These are phyloP conservation scores for Carex scoparia DNA, from an alignment of 176 grass and related monocot species.

Conservation along the genomic window DNA sequence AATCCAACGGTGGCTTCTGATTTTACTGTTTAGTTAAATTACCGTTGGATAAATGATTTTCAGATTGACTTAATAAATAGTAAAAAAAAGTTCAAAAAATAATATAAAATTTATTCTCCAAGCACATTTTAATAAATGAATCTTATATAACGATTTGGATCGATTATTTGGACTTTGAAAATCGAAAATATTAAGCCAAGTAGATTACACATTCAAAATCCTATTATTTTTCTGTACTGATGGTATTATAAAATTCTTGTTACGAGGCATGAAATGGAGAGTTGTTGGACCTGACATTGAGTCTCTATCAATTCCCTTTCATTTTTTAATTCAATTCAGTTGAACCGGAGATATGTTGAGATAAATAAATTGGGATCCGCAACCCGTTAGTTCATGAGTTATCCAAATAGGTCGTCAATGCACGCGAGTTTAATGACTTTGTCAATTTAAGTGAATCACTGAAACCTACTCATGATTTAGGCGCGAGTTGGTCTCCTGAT, in stretches of 20 bases:
- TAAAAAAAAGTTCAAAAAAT: no score
- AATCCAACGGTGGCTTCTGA: no score
- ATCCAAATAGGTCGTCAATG: neutral
- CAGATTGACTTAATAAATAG: no score
- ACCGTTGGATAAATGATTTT: no score
- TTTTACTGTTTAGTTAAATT: no score
- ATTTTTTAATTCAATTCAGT: neutral
- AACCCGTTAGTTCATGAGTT: neutral
- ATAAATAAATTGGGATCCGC: neutral
- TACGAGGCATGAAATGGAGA: neutral
- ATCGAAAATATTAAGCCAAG: no score
- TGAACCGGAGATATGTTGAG: no score
- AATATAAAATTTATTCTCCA: no score
- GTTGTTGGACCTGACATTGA: neutral
- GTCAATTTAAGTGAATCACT: neutral
- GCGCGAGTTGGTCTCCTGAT: constrained; percentile 13
- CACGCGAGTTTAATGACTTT: constrained; percentile 4
- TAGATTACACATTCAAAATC: no score
- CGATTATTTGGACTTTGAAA: no score
- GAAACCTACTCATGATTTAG: neutral
- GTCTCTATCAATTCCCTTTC: neutral
- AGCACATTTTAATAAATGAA: no score
- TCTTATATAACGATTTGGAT: no score
- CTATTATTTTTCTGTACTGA: neutral
- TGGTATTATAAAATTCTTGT: neutral